phyloP scores from a whole-genome alignment of 2,329 filamentous ascomycete species.

The Gaeumannomyces sp. region DNA sequence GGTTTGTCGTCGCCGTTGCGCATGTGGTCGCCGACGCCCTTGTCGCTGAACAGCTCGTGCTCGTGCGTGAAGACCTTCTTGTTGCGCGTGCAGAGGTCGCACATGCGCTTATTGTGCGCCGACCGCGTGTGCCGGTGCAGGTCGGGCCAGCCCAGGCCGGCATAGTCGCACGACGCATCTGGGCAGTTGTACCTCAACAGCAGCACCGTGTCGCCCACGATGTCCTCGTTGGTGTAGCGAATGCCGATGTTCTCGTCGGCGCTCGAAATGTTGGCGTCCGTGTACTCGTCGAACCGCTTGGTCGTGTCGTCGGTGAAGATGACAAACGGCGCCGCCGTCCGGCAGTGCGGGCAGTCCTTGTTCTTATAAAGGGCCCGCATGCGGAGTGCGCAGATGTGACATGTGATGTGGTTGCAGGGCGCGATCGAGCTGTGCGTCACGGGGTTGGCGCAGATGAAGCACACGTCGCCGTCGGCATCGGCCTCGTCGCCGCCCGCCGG shows the following conservation, averaged over 20 bases:
- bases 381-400: conserved; percentile 88
- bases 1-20: conserved; percentile 85
- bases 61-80: conserved; percentile 99
- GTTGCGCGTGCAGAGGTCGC: conserved; percentile 82
- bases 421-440: conserved; percentile 83
- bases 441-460: conserved; percentile 94
- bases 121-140: conserved; percentile 70
- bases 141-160: conserved; percentile 60
- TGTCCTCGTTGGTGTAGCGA: conserved; percentile 80
- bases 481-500: conserved; percentile 9
- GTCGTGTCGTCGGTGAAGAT: conserved; percentile 83
- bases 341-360: conserved; percentile 92
- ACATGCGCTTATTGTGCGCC: conserved; percentile 82
- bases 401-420: conserved; percentile 93
- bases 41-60: conserved; percentile 80
- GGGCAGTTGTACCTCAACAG: conserved; percentile 93
- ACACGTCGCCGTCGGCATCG: conserved; percentile 64
- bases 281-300: conserved; percentile 84
- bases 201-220: conserved; percentile 83
- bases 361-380: conserved; percentile 93
- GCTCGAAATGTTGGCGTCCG: conserved; percentile 63
- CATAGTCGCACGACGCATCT: conserved; percentile 70
- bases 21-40: conserved; percentile 82
- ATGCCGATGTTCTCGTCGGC: conserved; percentile 85
- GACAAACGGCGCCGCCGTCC: conserved; percentile 73